Evolutionary conservation across 768 basidiomycete genomes (phyloP), one percentile per base, ranked within the genome.

Genomic region (Suillus plorans): DNA sequence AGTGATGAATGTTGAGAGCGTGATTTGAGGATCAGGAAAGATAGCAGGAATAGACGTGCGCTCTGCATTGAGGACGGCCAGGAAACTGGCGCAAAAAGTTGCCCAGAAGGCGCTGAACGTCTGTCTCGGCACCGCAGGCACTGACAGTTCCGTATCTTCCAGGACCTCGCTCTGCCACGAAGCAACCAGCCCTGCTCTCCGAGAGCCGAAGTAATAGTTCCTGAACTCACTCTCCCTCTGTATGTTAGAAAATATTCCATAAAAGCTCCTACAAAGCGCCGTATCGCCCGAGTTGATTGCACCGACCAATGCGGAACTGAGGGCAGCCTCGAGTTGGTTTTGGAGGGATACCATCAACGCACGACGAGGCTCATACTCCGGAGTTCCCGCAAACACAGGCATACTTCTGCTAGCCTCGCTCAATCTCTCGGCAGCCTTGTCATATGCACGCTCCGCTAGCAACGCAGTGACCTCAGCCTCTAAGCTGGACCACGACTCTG

Each of bases 401-500:
- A 99, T 91, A 70, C 89, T 90, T 73, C 88, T 89, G 70, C 83
- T 89, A 3, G 97, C 97, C 69, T 98, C 97, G 0, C 89, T 90
- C 13, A 99, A 79, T 65, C 97, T 82, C 67, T 92, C 90, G n/a
- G 96, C 96, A 0, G 97, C 97, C 73, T 95, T 95, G 59, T 85
- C 85, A 72, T 93, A 97, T 68, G 82, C 87, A 70, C 85, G 84
- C 69, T 95, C 92, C 16, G 83, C 78, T 49, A 99, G 83, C n/a
- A 97, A 84, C 3, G 90, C 82, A 0, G 91, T 92, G 56, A 97
- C 91, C 78, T 99, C 97, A 42, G 91, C 84, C 74, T 99, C 97
- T 55, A 99, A 84, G 2, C 94, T 93, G 64, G 90, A 92, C 97
- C 97, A 99, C 68, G 90, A 93, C 80, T 99, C 96, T 14, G 97